Percentiles rank a stretch among this genome's conserved stretches.
These are phyloP conservation scores for Tetrapisispora nanseiensis DNA, from an alignment of 805 yeast genomes.

Conservation along the genomic window DNA sequence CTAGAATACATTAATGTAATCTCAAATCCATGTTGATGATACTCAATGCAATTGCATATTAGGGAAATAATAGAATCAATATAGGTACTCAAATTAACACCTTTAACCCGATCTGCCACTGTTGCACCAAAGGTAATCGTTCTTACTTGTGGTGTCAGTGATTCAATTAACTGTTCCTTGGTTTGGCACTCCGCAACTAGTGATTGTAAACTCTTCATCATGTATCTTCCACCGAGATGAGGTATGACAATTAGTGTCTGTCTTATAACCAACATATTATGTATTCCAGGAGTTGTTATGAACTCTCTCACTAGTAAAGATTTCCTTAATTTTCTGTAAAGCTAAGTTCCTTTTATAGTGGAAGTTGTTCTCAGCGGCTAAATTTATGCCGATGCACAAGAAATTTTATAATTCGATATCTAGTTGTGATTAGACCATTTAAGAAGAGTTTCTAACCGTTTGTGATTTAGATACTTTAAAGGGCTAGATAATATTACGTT, in stretches of 20 bases:
- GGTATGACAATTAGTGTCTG: no score
- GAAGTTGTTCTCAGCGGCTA: neutral
- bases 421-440: no score
- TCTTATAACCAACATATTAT: no score
- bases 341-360: no score
- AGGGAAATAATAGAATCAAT: slow-evolving; percentile 13
- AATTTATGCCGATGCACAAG: no score
- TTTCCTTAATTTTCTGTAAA: no score
- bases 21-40: slow-evolving; percentile 11
- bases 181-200: slow-evolving; percentile 6
- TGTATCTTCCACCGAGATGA: neutral
- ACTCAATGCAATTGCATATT: slow-evolving; percentile 15
- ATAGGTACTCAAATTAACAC: neutral
- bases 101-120: neutral
- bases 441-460: no score
- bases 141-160: slow-evolving; percentile 13
- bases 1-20: neutral
- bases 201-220: slow-evolving; percentile 4
- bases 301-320: no score
- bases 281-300: no score
- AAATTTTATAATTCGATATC: no score
- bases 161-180: slow-evolving; percentile 7
- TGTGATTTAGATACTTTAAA: no score
- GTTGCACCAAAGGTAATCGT: slow-evolving; percentile 6
- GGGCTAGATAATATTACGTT: no score